A percentile compares a stretch with the other conserved stretches of the same genome.
phyloP scores from a whole-genome alignment of 148 eudicot species.

The Selenicereus undatus region DNA sequence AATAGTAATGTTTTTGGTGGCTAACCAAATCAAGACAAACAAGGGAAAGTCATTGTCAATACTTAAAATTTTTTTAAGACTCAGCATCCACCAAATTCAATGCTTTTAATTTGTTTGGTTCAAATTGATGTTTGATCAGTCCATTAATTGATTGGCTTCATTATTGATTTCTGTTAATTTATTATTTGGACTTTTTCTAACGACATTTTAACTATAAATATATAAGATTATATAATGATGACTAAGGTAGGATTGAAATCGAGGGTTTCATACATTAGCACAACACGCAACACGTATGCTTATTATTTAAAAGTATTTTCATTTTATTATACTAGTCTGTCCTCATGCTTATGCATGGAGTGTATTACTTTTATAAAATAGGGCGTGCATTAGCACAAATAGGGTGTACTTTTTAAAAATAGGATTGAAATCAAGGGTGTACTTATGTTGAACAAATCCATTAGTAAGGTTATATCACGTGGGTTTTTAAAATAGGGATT shows the following conservation, averaged over 20 bases:
- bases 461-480: no score
- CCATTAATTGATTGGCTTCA: neutral
- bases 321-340: neutral
- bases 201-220: neutral
- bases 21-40: constrained; percentile 3
- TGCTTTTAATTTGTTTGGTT: neutral
- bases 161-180: neutral
- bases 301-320: neutral
- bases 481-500: no score
- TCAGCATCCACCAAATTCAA: neutral
- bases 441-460: no score
- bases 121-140: constrained; percentile 5
- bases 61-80: neutral
- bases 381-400: no score
- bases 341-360: neutral
- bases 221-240: neutral
- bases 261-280: neutral
- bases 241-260: neutral
- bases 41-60: neutral
- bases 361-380: no score
- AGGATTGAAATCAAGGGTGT: no score
- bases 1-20: neutral
- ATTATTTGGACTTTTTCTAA: neutral
- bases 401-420: no score
- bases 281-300: neutral